phyloP scores from a whole-genome alignment of 129 eudicot genomes.

The Glebionis coronaria region DNA sequence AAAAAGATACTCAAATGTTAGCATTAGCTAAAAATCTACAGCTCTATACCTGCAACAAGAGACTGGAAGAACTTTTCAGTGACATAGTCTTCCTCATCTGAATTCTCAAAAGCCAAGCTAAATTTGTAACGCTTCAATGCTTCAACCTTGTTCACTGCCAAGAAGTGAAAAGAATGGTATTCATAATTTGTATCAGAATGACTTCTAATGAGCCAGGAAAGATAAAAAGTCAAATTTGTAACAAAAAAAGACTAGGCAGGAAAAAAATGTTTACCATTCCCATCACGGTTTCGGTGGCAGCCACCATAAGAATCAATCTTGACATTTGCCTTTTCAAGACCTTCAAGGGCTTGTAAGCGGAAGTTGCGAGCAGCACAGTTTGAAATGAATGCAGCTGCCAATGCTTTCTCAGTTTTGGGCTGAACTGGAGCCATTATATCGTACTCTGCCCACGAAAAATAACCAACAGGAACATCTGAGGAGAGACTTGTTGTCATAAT shows the following conservation, averaged over 20 bases:
- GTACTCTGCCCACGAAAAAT: conserved; percentile 98
- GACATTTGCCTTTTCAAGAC: conserved; percentile 62
- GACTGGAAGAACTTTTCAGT: conserved; percentile 96
- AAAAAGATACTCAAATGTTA: neutral
- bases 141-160: conserved; percentile 85
- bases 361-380: conserved; percentile 92
- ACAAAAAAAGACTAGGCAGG: neutral
- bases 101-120: conserved; percentile 96
- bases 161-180: neutral
- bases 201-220: conserved; percentile 1
- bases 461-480: conserved; percentile 97
- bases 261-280: conserved; percentile 49
- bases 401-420: conserved; percentile 79
- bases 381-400: conserved; percentile 98
- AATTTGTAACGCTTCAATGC: conserved; percentile 78
- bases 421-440: conserved; percentile 94
- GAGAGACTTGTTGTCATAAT: conserved; percentile 97
- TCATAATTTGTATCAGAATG: conserved; percentile 8
- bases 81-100: conserved; percentile 96
- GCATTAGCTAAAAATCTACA: conserved; percentile 10
- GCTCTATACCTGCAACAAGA: conserved; percentile 81
- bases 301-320: conserved; percentile 90
- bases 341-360: conserved; percentile 89
- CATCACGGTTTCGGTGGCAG: conserved; percentile 86
- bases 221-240: neutral